These are phyloP conservation scores for Mollisia scopiformis DNA, from an alignment of 2,329 filamentous ascomycete genomes.

Conservation along the genomic window DNA sequence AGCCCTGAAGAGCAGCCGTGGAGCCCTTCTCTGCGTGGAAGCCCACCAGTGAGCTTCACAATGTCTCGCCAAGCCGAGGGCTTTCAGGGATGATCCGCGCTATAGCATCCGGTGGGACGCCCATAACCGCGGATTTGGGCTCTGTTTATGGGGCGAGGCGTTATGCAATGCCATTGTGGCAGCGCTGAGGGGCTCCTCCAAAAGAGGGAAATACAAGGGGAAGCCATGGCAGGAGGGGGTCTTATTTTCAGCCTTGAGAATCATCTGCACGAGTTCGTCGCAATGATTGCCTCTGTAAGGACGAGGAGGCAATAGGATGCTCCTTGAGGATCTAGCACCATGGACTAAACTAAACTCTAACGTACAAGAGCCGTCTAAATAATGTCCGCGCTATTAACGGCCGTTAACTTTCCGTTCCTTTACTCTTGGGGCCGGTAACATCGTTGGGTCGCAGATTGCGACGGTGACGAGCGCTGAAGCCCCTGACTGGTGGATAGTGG, in stretches of 20 bases:
- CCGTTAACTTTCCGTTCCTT: no score
- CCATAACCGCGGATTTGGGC: constrained; percentile 2
- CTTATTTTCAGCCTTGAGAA: neutral
- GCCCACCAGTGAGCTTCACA: constrained; percentile 76
- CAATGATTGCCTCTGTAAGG: neutral
- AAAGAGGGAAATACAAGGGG: neutral
- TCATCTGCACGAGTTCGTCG: neutral
- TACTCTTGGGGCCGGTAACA: no score
- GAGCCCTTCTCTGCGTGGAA: constrained; percentile 6
- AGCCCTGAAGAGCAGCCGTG: neutral
- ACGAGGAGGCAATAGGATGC: neutral
- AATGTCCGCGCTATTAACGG: no score
- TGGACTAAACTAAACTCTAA: no score
- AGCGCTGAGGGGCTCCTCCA: neutral
- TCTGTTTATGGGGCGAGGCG: neutral
- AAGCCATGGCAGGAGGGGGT: no score
- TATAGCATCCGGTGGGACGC: neutral
- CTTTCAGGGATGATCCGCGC: neutral
- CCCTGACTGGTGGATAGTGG: no score
- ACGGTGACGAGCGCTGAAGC: no score
- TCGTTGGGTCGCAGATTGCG: no score
- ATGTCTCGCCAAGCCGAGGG: constrained; percentile 38
- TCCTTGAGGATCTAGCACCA: neutral
- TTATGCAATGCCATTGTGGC: neutral
- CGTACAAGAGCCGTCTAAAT: no score